Conservation (phyloP, 2,329 filamentous ascomycete species). For the Fusarium illudens region DNA sequence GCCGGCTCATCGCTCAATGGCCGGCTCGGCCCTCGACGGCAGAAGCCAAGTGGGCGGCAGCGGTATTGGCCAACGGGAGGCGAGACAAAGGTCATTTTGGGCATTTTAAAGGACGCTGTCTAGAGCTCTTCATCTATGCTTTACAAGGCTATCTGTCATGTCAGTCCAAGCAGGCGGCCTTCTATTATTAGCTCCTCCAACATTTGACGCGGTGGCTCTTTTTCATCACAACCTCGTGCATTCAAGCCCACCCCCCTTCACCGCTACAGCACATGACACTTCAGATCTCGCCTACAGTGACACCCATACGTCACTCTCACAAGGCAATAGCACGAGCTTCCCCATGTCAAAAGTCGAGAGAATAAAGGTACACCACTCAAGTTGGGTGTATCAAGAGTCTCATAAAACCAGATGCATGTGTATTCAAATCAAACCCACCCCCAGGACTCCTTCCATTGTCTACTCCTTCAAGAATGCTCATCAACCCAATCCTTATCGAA, state of each 20-base stretch:
- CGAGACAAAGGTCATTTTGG: conserved; percentile 29
- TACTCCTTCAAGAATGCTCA: conserved; percentile 32
- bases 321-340: not conserved
- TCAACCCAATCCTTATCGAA: conserved; percentile 47
- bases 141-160: not conserved
- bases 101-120: conserved; percentile 11
- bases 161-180: not conserved
- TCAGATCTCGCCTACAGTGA: not conserved
- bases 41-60: conserved; percentile 21
- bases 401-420: conserved; percentile 9
- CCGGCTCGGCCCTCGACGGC: conserved; percentile 26
- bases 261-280: not conserved
- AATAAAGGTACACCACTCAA: not conserved
- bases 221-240: not conserved
- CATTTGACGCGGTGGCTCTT: not conserved
- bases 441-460: conserved; percentile 28
- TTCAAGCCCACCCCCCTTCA: not conserved
- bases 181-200: not conserved
- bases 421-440: conserved; percentile 28
- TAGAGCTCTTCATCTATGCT: not conserved
- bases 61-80: conserved; percentile 34
- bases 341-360: not conserved
- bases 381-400: not conserved
- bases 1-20: conserved; percentile 32
- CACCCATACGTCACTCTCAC: not conserved